Conservation (phyloP, 169 alveolate genomes). For the Amoebophrya sp. region DNA sequence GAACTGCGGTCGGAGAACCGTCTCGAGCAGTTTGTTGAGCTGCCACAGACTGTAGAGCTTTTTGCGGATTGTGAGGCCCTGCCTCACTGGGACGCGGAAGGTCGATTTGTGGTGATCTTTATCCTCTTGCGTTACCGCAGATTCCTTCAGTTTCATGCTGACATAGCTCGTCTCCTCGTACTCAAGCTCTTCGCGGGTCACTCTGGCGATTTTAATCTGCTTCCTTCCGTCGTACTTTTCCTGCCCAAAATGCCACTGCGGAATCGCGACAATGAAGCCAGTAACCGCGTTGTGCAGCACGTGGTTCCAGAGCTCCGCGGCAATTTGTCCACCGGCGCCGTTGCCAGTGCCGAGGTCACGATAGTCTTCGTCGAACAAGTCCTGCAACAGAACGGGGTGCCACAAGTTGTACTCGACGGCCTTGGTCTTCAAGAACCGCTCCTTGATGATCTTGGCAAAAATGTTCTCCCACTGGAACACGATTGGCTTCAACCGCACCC, state of each 20-base stretch:
- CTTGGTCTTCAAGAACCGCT: background rate
- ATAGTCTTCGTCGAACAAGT: background rate
- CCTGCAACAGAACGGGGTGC: background rate
- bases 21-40: background rate
- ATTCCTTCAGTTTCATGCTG: background rate
- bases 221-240: too few species aligned
- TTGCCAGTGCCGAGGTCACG: background rate
- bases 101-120: background rate
- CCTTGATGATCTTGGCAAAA: background rate
- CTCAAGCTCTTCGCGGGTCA: background rate
- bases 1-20: slow-evolving; percentile 19
- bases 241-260: too few species aligned
- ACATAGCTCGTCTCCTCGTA: background rate
- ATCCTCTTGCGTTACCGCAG: background rate
- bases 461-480: background rate
- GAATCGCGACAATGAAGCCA: background rate
- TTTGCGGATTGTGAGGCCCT: too few species aligned
- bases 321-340: background rate
- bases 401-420: background rate
- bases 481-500: background rate
- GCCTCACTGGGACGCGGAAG: too few species aligned
- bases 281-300: background rate
- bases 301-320: background rate
- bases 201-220: background rate
- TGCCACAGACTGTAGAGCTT: background rate